Conservation (phyloP, 1,284 basidiomycete genomes). For the Ceraceosorus guamensis region DNA sequence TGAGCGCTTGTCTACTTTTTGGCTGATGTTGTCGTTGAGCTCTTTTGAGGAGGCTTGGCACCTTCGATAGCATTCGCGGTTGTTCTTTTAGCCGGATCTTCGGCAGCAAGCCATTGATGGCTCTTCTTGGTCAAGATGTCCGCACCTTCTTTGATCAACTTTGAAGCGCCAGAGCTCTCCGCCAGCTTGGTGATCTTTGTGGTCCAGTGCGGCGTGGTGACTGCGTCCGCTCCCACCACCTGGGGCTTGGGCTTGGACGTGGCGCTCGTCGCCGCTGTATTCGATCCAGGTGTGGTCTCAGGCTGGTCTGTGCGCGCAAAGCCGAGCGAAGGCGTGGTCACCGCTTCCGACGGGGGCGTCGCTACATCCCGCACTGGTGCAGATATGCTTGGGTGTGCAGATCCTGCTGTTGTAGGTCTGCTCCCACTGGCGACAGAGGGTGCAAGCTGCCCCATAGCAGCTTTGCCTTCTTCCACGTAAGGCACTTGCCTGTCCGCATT, state of each 20-base stretch:
- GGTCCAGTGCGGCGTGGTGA: conserved; percentile 8
- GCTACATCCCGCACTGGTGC: not conserved
- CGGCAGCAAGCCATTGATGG: not conserved
- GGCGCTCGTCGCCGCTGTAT: not conserved
- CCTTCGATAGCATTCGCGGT: not conserved
- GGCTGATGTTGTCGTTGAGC: too few relatives aligned
- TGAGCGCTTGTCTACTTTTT: too few relatives aligned
- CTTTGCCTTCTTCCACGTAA: not conserved
- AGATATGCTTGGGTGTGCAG: not conserved
- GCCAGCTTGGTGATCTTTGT: not conserved
- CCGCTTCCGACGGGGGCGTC: not conserved
- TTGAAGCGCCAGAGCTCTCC: conserved; percentile 1
- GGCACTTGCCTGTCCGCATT: not conserved
- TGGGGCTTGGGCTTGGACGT: not conserved
- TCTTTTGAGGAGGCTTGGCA: too few relatives aligned
- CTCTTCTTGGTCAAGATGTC: not conserved
- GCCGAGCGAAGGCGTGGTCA: not conserved
- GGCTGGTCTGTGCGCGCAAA: too few relatives aligned
- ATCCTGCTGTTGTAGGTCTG: not conserved
- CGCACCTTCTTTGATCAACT: not conserved
- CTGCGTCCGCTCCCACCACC: conserved; percentile 2
- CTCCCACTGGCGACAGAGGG: not conserved
- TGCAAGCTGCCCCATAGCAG: not conserved
- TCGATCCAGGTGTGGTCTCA: not conserved
- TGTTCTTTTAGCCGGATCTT: not conserved